Evolutionary conservation across 345 rosid species (phyloP).

Genomic region (Eucalyptus decipiens): DNA sequence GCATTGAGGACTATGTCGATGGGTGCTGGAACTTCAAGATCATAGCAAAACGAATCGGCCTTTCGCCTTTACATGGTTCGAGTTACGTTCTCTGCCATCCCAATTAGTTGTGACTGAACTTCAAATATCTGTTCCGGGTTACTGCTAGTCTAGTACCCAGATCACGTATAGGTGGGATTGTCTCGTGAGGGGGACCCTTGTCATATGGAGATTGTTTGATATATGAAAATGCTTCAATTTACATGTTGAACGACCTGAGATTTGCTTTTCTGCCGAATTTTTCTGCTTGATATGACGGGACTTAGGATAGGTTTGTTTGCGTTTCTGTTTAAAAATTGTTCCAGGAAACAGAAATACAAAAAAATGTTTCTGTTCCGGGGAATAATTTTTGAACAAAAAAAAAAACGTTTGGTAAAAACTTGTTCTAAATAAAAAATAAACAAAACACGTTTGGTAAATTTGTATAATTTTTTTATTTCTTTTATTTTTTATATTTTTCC

Average conservation of each 20-base stretch:
- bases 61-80: neutral
- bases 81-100: neutral
- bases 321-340: too few species aligned
- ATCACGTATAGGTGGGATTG: neutral
- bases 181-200: neutral
- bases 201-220: neutral
- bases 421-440: too few species aligned
- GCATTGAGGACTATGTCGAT: conserved; percentile 72
- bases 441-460: too few species aligned
- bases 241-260: neutral
- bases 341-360: too few species aligned
- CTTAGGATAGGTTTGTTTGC: too few species aligned
- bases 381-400: too few species aligned
- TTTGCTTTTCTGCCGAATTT: neutral
- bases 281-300: neutral
- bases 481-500: too few species aligned
- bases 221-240: neutral
- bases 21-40: conserved; percentile 27
- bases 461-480: too few species aligned
- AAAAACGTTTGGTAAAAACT: too few species aligned
- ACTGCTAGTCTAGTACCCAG: neutral
- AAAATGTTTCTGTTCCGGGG: too few species aligned
- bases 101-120: neutral
- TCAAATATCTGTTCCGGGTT: neutral
- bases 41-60: neutral